Conservation (phyloP, 2,329 filamentous ascomycete genomes). For the Colletotrichum chrysophilum region DNA sequence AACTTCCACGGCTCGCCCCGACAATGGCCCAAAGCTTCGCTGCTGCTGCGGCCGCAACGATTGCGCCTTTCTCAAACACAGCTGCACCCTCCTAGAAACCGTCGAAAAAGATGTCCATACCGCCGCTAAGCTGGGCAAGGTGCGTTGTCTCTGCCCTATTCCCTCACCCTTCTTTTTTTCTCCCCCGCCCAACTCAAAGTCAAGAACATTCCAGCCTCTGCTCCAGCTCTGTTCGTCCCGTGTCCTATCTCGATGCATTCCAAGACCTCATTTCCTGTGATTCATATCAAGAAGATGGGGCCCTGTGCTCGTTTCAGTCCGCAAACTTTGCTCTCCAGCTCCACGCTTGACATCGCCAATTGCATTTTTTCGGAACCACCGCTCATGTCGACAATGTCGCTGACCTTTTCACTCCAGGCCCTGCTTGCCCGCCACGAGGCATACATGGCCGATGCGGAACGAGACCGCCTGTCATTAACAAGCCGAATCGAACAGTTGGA, state of each 20-base stretch:
- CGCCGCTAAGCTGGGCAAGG: slow-evolving; percentile 89
- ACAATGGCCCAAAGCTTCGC: slow-evolving; percentile 43
- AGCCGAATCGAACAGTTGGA: slow-evolving; percentile 79
- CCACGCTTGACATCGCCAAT: slow-evolving; percentile 17
- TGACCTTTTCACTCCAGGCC: slow-evolving; percentile 82
- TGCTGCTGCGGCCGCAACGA: slow-evolving; percentile 89
- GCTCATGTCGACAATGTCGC: slow-evolving; percentile 44
- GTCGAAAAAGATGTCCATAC: slow-evolving; percentile 88
- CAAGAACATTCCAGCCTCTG: slow-evolving; percentile 12
- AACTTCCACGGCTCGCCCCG: slow-evolving; percentile 2
- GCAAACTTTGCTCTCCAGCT: slow-evolving; percentile 16
- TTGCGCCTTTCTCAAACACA: slow-evolving; percentile 83
- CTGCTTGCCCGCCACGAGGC: slow-evolving; percentile 90
- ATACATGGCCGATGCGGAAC: slow-evolving; percentile 91
- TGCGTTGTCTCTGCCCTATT: slow-evolving; percentile 55
- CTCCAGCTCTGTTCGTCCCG: not conserved
- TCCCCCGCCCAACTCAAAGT: not conserved
- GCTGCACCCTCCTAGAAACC: slow-evolving; percentile 76
- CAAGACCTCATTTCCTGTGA: slow-evolving; percentile 13
- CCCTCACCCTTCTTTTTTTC: not conserved
- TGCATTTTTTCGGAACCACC: slow-evolving; percentile 19
- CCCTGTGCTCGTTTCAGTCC: slow-evolving; percentile 27
- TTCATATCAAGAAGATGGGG: slow-evolving; percentile 3
- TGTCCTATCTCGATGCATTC: slow-evolving; percentile 14
- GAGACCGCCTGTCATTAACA: slow-evolving; percentile 77